Evolutionary conservation across 352 stramenopile genomes (phyloP).

Genomic region (Salisapilia sapeloensis): DNA sequence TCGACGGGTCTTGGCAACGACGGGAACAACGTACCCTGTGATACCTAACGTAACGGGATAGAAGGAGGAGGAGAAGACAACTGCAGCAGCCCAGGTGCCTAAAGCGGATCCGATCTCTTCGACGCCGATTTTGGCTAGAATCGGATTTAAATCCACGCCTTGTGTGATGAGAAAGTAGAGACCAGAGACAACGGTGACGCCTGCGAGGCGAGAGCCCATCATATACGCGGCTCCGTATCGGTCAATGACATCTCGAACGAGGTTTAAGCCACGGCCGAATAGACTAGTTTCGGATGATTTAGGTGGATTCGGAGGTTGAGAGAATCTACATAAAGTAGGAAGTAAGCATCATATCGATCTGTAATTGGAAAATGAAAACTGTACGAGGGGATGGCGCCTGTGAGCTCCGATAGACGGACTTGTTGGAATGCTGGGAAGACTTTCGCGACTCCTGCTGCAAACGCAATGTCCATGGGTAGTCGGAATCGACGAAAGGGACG

Average conservation of each 20-base stretch:
- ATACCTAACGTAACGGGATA: conserved; percentile 68
- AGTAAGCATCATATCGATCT: too few relatives aligned
- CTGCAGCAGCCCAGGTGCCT: conserved; percentile 55
- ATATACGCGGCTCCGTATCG: conserved; percentile 81
- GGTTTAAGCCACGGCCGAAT: too few relatives aligned
- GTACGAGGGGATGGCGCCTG: conserved; percentile 36
- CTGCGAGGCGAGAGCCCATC: conserved; percentile 70
- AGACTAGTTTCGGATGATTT: too few relatives aligned
- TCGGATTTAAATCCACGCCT: conserved; percentile 65
- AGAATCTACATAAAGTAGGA: too few relatives aligned
- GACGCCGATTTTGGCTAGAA: conserved; percentile 50
- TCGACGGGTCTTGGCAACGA: conserved; percentile 39
- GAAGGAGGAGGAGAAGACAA: conserved; percentile 60
- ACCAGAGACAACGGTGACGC: conserved; percentile 48
- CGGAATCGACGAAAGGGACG: conserved; percentile 67
- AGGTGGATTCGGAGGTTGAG: too few relatives aligned
- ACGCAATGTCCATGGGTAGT: conserved; percentile 55
- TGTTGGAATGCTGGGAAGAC: conserved; percentile 52
- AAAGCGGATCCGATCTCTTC: conserved; percentile 52
- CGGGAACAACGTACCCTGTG: conserved; percentile 53
- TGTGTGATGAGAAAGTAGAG: conserved; percentile 70
- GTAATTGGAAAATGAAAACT: too few relatives aligned
- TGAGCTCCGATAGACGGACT: conserved; percentile 52
- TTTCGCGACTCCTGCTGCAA: conserved; percentile 44
- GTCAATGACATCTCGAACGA: conserved; percentile 67